A percentile compares a stretch with the other conserved stretches of the same genome.
These are phyloP conservation scores for Plasmodium sp. DNA, from an alignment of 169 alveolate species.

Conservation along the genomic window DNA sequence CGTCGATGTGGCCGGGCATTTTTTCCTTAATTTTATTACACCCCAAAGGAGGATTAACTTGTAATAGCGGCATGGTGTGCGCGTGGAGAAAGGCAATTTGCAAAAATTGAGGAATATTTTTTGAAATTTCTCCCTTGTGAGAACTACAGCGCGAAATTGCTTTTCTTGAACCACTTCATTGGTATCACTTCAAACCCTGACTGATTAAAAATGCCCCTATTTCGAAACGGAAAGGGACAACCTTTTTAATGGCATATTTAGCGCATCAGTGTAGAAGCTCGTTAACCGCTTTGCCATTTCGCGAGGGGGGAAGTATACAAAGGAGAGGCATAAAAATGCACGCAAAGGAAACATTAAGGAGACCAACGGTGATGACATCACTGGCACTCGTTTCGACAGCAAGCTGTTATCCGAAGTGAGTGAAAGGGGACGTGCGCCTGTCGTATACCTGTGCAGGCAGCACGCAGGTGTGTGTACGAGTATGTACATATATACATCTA, in stretches of 20 bases:
- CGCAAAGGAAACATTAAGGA: not conserved
- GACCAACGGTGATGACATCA: not conserved
- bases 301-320: not conserved
- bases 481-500: not conserved
- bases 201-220: not conserved
- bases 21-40: not conserved
- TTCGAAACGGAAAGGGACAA: not conserved
- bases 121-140: not conserved
- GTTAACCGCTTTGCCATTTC: not conserved
- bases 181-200: not conserved
- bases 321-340: not conserved
- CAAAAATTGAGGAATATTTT: not conserved
- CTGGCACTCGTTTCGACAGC: not conserved
- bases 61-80: not conserved
- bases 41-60: not conserved
- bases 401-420: not conserved
- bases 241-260: not conserved
- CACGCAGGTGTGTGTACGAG: not conserved
- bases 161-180: not conserved
- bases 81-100: not conserved
- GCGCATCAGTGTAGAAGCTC: not conserved
- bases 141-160: not conserved
- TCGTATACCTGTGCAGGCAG: not conserved
- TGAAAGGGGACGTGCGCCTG: not conserved
- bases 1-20: not conserved